Percentiles rank a stretch among this genome's conserved stretches.
Evolutionary conservation across 495 filamentous ascomycete species (phyloP).

Genomic region (Penicillium odoratum): DNA sequence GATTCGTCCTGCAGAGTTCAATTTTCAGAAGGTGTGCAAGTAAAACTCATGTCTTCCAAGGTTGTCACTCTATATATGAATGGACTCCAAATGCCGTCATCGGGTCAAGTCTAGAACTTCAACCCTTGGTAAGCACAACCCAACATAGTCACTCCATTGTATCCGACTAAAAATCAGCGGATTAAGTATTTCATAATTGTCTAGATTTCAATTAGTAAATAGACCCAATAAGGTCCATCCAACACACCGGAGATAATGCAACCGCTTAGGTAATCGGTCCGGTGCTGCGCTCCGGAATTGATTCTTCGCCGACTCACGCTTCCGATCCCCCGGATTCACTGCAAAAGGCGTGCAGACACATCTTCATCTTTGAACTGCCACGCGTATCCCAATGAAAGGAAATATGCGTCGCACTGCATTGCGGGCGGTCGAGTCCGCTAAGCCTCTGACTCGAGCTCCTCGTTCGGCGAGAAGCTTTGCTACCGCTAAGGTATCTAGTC

Average conservation of each 20-base stretch:
- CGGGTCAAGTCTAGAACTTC: not conserved
- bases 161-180: not conserved
- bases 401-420: slow-evolving; percentile 50
- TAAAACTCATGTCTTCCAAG: too few species aligned
- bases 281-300: slow-evolving; percentile 25
- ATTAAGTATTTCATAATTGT: not conserved
- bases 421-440: slow-evolving; percentile 46
- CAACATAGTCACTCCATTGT: not conserved
- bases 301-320: slow-evolving; percentile 26
- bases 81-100: not conserved
- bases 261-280: slow-evolving; percentile 20
- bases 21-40: too few species aligned
- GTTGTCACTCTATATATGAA: too few species aligned
- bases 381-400: slow-evolving; percentile 10
- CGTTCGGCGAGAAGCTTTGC: slow-evolving; percentile 44
- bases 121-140: not conserved
- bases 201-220: not conserved
- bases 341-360: slow-evolving; percentile 14
- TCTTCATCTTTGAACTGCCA: slow-evolving; percentile 1
- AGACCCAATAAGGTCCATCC: not conserved
- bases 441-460: slow-evolving; percentile 40
- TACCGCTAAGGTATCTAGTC: slow-evolving; percentile 40
- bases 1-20: too few species aligned
- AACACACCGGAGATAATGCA: not conserved
- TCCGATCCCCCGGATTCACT: slow-evolving; percentile 16